Conservation (phyloP, 2,329 filamentous ascomycete species). For the Claviceps lovelessii region DNA sequence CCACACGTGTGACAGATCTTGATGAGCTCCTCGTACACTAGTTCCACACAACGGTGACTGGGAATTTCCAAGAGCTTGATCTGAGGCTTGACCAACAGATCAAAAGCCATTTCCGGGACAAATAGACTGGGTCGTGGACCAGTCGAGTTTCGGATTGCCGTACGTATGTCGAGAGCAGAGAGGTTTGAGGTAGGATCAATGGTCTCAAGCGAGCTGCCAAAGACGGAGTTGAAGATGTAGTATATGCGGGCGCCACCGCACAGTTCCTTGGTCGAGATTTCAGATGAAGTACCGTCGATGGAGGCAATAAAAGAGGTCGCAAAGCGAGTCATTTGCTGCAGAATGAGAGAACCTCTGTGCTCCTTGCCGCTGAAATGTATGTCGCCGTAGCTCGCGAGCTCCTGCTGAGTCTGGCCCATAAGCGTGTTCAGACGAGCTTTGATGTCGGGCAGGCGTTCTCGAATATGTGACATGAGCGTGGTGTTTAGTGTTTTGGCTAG, state of each 20-base stretch:
- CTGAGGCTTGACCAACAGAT: slow-evolving; percentile 92
- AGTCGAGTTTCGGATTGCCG: slow-evolving; percentile 94
- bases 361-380: slow-evolving; percentile 97
- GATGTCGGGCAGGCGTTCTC: slow-evolving; percentile 90
- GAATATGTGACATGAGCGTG: slow-evolving; percentile 91
- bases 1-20: slow-evolving; percentile 99
- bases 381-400: slow-evolving; percentile 93
- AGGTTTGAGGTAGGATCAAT: slow-evolving; percentile 95
- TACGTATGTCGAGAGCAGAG: slow-evolving; percentile 86
- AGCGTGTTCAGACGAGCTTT: slow-evolving; percentile 94
- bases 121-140: slow-evolving; percentile 91
- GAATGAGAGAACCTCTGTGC: slow-evolving; percentile 82
- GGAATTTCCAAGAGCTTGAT: slow-evolving; percentile 94
- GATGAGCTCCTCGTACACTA: slow-evolving; percentile 97
- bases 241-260: slow-evolving; percentile 92
- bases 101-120: slow-evolving; percentile 93
- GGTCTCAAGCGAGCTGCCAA: slow-evolving; percentile 87
- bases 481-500: slow-evolving; percentile 89
- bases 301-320: slow-evolving; percentile 96
- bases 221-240: slow-evolving; percentile 98
- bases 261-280: slow-evolving; percentile 96
- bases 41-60: slow-evolving; percentile 89
- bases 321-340: slow-evolving; percentile 97
- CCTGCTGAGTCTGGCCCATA: slow-evolving; percentile 99
- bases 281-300: slow-evolving; percentile 94